These are phyloP conservation scores for Cicer cuneatum DNA, from an alignment of 306 rosid genomes.

Conservation along the genomic window DNA sequence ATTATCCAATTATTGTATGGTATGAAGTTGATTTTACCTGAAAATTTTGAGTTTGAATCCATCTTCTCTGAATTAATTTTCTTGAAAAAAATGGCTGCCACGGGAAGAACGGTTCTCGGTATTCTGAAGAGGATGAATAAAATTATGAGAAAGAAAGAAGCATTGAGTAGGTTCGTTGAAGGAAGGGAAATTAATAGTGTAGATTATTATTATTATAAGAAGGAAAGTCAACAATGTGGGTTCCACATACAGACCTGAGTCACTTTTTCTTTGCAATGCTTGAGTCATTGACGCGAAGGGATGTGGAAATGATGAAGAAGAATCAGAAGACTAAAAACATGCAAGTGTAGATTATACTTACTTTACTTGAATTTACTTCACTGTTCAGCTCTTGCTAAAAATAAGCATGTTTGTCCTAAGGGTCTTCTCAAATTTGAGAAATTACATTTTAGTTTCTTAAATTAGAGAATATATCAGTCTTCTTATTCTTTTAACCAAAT, in stretches of 20 bases:
- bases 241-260: neutral
- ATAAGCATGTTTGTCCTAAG: too few species aligned
- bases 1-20: neutral
- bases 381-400: too few species aligned
- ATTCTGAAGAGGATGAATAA: neutral
- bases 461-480: too few species aligned
- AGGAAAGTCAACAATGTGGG: neutral
- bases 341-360: too few species aligned
- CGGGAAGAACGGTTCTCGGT: neutral
- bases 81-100: neutral
- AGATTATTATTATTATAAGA: too few species aligned
- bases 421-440: too few species aligned
- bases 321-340: too few species aligned
- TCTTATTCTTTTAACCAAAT: too few species aligned
- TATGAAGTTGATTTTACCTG: neutral
- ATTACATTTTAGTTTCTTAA: too few species aligned
- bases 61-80: neutral
- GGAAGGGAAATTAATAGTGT: neutral
- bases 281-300: neutral
- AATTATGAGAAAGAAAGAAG: neutral
- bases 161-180: neutral
- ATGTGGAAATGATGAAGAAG: too few species aligned
- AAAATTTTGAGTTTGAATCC: neutral
- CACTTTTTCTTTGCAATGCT: neutral
- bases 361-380: too few species aligned